Base-by-base conservation (phyloP, 164 flowering plant species). In the Stephania cephalantha region DNA sequence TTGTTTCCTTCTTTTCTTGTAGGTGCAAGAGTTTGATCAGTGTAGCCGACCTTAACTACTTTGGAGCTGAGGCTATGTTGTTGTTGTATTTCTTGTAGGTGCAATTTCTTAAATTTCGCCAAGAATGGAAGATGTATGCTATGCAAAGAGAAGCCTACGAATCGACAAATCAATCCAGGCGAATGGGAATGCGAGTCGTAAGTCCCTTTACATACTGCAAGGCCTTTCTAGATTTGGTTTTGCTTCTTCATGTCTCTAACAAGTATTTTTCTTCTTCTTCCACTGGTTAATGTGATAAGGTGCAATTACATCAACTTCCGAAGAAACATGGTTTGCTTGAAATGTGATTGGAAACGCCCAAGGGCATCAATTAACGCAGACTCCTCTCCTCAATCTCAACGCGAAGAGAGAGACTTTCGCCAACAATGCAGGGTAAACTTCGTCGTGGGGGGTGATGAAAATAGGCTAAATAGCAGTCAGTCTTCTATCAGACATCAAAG, bases 141-240 rank as follows among this genome's bases (percentile, higher is more conserved):
- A 73, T 94, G 98, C 79, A 81, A 87, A 77, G 97, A 88, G 81
- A 92, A 87, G 75, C 96, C 98, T 74, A 79, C 91, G 20, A 89
- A 87, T 77, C 85, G 95, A 75, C 81, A 81, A n/a, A 84, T 94
- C 63, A 85, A 84, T 82, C 94, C 88, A 15, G 98, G 97, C 66
- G 98, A 94, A 65, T 94, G 98, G 97, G 93, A 91, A 81, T 94
- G 97, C 74, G 90, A 87, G 50, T 94, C 98, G 97, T 94, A 79
- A 89, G 98, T 82, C 53, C 7, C 10, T 15, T 61, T 58, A 11
- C 52, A 46, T 22, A 68, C 69, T 65, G 8, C 42, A 25, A 42
- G 55, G 42, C 4, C n/a, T 72, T 30, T 65, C 29, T 17, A 44
- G 7, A 30, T 66, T 35, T 17, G 42, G n/a, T 13, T 12, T 42